These are phyloP conservation scores for Solanum infundibuliforme DNA, from an alignment of 257 asterid species.

Conservation along the genomic window DNA sequence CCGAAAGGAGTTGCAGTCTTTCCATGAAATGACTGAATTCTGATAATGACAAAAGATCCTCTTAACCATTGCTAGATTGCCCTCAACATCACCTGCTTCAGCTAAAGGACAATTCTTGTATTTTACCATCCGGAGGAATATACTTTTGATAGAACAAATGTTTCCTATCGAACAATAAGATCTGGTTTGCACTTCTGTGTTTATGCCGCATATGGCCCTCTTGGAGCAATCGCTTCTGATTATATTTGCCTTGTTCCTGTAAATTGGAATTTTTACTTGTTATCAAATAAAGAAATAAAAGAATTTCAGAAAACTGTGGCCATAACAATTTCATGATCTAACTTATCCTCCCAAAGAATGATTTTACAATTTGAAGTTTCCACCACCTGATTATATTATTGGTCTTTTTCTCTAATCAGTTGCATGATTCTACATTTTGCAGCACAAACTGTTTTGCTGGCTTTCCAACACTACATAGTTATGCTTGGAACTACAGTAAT, in stretches of 20 bases:
- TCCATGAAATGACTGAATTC: background rate
- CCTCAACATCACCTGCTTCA: background rate
- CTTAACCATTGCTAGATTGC: background rate
- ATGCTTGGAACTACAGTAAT: constrained; percentile 95
- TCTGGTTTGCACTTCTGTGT: background rate
- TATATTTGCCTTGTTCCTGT: background rate
- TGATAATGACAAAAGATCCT: background rate
- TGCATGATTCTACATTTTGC: constrained; percentile 14
- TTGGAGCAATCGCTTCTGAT: background rate
- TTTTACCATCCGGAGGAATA: background rate
- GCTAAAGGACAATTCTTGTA: background rate
- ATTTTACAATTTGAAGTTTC: background rate
- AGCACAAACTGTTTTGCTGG: constrained; percentile 67
- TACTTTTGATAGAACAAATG: background rate
- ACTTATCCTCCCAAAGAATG: background rate
- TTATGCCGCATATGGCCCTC: background rate
- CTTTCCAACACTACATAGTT: constrained; percentile 88
- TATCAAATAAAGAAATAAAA: background rate
- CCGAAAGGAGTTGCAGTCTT: background rate
- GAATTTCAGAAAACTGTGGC: background rate
- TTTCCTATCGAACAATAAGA: background rate
- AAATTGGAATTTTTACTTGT: background rate
- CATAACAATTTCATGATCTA: background rate
- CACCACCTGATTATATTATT: background rate
- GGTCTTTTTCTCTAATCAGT: background rate